phyloP scores from a whole-genome alignment of 305 asterid genomes.

The Euphrasia arctica region DNA sequence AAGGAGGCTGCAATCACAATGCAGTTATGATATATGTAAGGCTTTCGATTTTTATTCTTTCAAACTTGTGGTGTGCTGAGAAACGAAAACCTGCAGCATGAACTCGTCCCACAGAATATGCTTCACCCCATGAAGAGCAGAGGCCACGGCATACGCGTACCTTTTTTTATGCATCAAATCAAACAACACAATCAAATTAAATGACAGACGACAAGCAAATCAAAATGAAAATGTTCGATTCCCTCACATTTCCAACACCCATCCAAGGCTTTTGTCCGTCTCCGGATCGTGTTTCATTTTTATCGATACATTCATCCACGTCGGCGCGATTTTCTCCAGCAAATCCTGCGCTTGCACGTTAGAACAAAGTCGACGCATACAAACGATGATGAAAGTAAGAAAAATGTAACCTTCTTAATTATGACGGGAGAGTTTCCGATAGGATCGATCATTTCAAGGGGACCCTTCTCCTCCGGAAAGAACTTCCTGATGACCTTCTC shows the following conservation, averaged over 20 bases:
- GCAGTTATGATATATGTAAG: too few relatives aligned
- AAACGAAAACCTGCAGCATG: slow-evolving; percentile 47
- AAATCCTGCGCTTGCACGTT: not conserved
- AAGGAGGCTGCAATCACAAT: slow-evolving; percentile 64
- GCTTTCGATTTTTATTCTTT: too few relatives aligned
- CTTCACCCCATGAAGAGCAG: slow-evolving; percentile 57
- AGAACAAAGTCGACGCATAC: not conserved
- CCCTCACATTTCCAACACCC: slow-evolving; percentile 12
- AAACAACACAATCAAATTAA: too few relatives aligned
- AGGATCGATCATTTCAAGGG: not conserved
- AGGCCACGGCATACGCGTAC: slow-evolving; percentile 64
- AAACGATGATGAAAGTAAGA: not conserved
- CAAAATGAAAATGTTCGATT: not conserved
- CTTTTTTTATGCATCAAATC: slow-evolving; percentile 19
- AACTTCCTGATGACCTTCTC: slow-evolving; percentile 1
- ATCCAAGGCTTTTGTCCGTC: slow-evolving; percentile 4
- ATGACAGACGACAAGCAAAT: too few relatives aligned
- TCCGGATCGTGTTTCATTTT: slow-evolving; percentile 7
- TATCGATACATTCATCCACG: slow-evolving; percentile 5
- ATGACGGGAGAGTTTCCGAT: slow-evolving; percentile 9
- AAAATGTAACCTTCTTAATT: not conserved
- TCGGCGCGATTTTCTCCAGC: slow-evolving; percentile 9
- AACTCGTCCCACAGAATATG: slow-evolving; percentile 49
- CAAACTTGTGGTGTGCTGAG: not conserved
- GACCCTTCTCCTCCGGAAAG: slow-evolving; percentile 9